Evolutionary conservation across 768 basidiomycete genomes (phyloP), one percentile per base, ranked within the genome.

Genomic region (Lactifluus hygrophoroides): DNA sequence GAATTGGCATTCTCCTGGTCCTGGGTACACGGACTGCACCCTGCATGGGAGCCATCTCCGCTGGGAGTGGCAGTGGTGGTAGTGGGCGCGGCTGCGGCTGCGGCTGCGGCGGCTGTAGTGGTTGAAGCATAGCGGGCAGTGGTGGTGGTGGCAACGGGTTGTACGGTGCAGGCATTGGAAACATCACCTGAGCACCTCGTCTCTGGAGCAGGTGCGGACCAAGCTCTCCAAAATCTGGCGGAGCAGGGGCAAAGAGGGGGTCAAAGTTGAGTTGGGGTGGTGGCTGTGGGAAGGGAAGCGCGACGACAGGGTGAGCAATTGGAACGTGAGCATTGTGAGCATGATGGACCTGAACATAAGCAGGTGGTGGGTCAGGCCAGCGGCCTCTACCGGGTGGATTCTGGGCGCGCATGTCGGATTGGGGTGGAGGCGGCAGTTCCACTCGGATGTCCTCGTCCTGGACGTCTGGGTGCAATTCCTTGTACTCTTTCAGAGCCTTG

Each of bases 401-500:
- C 9, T 16, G 48, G 21, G 17, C 27, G 25, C 16, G 42, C 35
- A 23, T 45, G 1, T 32, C 28, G 10, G 49, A 38, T 16, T 34
- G 45, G 32, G 48, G 52, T 10, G 38, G 16, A 7, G 56, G 60
- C 5, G 84, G 88, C 3, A 85, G 64, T 48, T 90, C 90, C 35
- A 90, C 78, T 61, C 81, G 78, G 66, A 92, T 73, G 27, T 75
- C 77, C 17, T 77, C 72, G 17, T 81, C 80, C 40, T 81, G 75
- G 23, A 83, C 75, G 21, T 90, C 85, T 0, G 88, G 88, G 45
- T 88, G 76, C 3, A 76, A 71, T 27, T 69, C 70, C 63, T 79
- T 80, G 66, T 81, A 80, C 21, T 85, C 77, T n/a, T 77, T 80
- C n/a, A 83, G 68, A 0, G 88, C 87, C 51, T 72, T 76, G 65